Percentiles rank a stretch among this genome's conserved stretches.
Evolutionary conservation across 176 grass and related monocot species (phyloP).

Genomic region (Cenchrus americanus): DNA sequence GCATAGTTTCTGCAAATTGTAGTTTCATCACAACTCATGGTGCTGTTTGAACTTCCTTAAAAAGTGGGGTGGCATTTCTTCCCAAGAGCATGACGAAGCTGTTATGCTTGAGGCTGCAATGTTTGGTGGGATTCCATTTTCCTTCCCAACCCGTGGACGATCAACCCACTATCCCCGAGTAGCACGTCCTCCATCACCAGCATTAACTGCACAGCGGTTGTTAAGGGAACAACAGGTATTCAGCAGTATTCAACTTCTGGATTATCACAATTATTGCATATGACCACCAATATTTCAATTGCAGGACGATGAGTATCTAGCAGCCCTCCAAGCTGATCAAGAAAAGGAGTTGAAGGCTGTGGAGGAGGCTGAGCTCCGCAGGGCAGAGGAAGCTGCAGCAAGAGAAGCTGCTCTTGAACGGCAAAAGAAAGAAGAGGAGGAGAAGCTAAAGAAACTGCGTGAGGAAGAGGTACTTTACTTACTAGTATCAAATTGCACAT

Average conservation of each 20-base stretch:
- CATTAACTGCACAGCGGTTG: slow-evolving; percentile 77
- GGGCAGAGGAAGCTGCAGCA: slow-evolving; percentile 58
- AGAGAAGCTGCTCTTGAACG: slow-evolving; percentile 67
- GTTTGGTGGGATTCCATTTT: slow-evolving; percentile 88
- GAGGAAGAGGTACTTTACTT: slow-evolving; percentile 80
- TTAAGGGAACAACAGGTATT: slow-evolving; percentile 95
- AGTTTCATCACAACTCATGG: slow-evolving; percentile 9
- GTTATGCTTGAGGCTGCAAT: slow-evolving; percentile 98
- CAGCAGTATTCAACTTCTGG: not conserved
- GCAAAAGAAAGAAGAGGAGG: slow-evolving; percentile 72
- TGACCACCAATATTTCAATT: slow-evolving; percentile 34
- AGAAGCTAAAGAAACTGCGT: slow-evolving; percentile 72
- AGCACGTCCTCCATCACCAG: slow-evolving; percentile 65
- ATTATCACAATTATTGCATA: not conserved
- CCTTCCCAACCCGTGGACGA: slow-evolving; percentile 53
- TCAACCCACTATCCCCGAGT: slow-evolving; percentile 42
- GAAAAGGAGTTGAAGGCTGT: slow-evolving; percentile 87
- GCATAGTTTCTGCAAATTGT: slow-evolving; percentile 10
- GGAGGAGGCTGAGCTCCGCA: slow-evolving; percentile 68
- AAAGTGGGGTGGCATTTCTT: slow-evolving; percentile 97
- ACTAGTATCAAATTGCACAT: slow-evolving; percentile 15
- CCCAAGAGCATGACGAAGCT: slow-evolving; percentile 93
- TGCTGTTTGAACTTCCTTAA: slow-evolving; percentile 36
- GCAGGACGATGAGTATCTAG: slow-evolving; percentile 93
- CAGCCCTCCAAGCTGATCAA: slow-evolving; percentile 81